phyloP scores from a whole-genome alignment of 2,329 filamentous ascomycete species.

The Fusarium brachygibbosum region DNA sequence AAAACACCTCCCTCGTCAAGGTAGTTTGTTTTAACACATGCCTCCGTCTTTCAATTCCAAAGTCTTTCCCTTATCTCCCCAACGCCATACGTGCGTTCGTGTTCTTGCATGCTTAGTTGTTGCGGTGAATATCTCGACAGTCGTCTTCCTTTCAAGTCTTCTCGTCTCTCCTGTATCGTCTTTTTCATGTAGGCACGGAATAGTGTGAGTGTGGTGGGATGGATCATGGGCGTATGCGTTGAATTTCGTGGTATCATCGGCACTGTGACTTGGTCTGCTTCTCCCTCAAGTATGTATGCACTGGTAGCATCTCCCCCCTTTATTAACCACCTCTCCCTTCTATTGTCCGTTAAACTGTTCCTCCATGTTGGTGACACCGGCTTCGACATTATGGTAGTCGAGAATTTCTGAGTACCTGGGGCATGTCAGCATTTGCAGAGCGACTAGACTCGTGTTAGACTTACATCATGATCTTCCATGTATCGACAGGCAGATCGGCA shows the following conservation, averaged over 20 bases:
- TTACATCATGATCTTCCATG: conserved; percentile 99
- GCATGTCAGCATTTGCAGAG: conserved; percentile 21
- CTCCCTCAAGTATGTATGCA: conserved; percentile 37
- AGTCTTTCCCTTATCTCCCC: conserved; percentile 45
- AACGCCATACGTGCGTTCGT: conserved; percentile 51
- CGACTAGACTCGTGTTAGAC: conserved; percentile 47
- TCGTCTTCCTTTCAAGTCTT: conserved; percentile 29
- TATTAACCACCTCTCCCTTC: conserved; percentile 52
- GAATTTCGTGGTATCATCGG: conserved; percentile 56
- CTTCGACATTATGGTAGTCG: conserved; percentile 95
- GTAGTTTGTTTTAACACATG: conserved; percentile 14
- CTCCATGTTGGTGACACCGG: conserved; percentile 57
- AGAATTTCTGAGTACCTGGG: conserved; percentile 97
- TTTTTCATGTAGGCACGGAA: conserved; percentile 35
- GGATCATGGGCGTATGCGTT: conserved; percentile 44
- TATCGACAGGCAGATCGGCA: conserved; percentile 95
- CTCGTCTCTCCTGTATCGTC: conserved; percentile 31
- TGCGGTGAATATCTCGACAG: conserved; percentile 7
- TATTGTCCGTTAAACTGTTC: conserved; percentile 56
- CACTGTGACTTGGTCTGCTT: conserved; percentile 45
- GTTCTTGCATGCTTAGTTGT: conserved; percentile 35
- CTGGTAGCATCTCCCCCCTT: conserved; percentile 41
- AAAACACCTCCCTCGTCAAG: conserved; percentile 8
- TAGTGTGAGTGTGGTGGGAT: conserved; percentile 34
- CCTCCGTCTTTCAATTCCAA: conserved; percentile 30